Base-by-base conservation (phyloP, 169 alveolate species). In the Plasmodium sp. region DNA sequence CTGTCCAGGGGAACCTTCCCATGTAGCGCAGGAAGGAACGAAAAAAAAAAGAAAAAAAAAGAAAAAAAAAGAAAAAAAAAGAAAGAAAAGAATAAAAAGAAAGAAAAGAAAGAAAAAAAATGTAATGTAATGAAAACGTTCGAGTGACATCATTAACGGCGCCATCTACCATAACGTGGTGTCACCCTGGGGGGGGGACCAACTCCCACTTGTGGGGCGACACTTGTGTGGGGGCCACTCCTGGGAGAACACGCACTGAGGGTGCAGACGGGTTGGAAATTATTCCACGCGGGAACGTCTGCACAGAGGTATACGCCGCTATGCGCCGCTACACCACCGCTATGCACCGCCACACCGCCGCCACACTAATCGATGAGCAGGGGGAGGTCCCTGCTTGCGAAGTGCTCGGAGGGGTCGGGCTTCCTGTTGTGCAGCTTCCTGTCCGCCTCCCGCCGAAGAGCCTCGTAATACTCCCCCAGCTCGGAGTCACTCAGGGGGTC, bases 371-470 rank as follows among this genome's bases (percentile, higher is more conserved):
- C 80, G 72, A 90, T 90, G 33, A 90, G 34, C 45, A 90, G 73
- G 75, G 94, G 94, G 43, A 90, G 34, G 34, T 43, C 18, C 83
- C 80, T 90, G 18, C 73, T 22, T 6, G 82, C 67, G 27, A 90
- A 90, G 5, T 43, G 34, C 48, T 90, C 79, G 9, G 77, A 36
- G 5, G 45, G 58, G 31, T 90, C 88, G 16, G 39, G n/a, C 48
- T 90, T 90, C 48, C 72, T 62, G 34, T 90, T 90, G 18, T 67
- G 22, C 45, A 12, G 43, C 48, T 90, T 79, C 62, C 91, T 81
- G 67, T 73, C 33, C 34, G 14, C 34, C 33, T 90, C 94, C 12
- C 58, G 80, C 4, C 72, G 48, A 58, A 80, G 36, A 10, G 88
- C 88, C 36, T 90, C 75, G 39, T 90, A 81, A 41, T 90, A 83